Base-by-base conservation (phyloP, 805 yeast genomes). In the Cyberlindnera samutprakarnensis region DNA sequence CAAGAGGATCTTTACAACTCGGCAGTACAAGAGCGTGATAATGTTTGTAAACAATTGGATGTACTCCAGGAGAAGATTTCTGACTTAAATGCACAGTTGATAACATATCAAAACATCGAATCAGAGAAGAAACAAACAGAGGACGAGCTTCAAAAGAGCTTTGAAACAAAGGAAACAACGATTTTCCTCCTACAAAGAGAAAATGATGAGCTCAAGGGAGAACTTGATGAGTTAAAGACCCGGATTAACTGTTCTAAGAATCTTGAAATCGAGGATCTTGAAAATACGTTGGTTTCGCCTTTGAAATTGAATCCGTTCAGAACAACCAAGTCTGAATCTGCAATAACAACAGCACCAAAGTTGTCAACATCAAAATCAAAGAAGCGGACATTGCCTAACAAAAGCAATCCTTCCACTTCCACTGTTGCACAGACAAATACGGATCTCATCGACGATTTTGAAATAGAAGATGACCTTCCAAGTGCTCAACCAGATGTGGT, bases 1-100 rank as follows among this genome's bases (percentile, higher is more conserved):
- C 66, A 62, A 38, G 43, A 43, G 14, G 62, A 59, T 17, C 48
- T 61, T 4, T 41, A 53, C 23, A 50, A 51, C 16, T 44, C 59
- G 13, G 42, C 57, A 1, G 37, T 41, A 6, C 44, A 37, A 51
- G 59, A 46, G 27, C 54, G 27, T 50, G 59, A 42, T 46, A 46
- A 36, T n/a, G 43, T 18, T 40, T 56, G 38, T 47, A 47, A 12
- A 48, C 56, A 37, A 7, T 18, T 41, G 28, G 39, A 32, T 10
- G 30, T 26, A 7, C 6, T 27, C 3, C 26, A 31, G 50, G n/a
- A 50, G 47, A 26, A 56, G 47, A 30, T 18, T 48, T n/a, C 49
- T 25, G 26, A 26, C 7, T 21, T 38, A 11, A 30, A 33, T 27
- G 19, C 25, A 6, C 53, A 27, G 18, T 25, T 23, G 25, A 25